Evolutionary conservation across 176 grass and related monocot genomes (phyloP).

Genomic region (Dendrocalamus sinicus): DNA sequence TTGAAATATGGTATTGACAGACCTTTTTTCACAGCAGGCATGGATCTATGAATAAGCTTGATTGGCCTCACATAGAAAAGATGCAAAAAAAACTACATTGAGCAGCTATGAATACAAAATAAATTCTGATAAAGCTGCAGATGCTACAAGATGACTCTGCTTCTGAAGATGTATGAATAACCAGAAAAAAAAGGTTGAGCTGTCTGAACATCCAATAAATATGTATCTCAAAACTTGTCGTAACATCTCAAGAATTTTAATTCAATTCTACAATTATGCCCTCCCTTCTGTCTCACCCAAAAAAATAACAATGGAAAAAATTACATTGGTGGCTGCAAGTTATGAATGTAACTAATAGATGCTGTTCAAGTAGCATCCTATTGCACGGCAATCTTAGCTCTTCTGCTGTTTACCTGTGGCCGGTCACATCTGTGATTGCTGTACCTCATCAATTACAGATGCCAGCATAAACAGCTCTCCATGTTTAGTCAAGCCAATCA

Average conservation of each 20-base stretch:
- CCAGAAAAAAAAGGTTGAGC: constrained; percentile 15
- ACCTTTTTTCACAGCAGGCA: constrained; percentile 6
- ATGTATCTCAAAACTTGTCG: constrained; percentile 54
- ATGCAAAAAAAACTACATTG: neutral
- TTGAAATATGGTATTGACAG: neutral
- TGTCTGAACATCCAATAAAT: constrained; percentile 53
- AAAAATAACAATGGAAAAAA: constrained; percentile 58
- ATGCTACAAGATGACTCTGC: constrained; percentile 31
- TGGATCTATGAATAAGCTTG: constrained; percentile 24
- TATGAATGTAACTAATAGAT: constrained; percentile 47
- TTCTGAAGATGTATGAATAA: constrained; percentile 35
- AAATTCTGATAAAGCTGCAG: constrained; percentile 20
- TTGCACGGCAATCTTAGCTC: constrained; percentile 42
- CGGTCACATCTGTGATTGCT: constrained; percentile 14
- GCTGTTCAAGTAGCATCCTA: constrained; percentile 48
- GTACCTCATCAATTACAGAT: constrained; percentile 47
- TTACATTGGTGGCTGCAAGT: constrained; percentile 44
- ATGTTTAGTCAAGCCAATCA: constrained; percentile 34
- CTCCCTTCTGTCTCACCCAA: constrained; percentile 37
- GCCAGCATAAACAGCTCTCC: constrained; percentile 41
- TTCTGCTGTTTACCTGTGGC: constrained; percentile 53
- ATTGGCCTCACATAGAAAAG: constrained; percentile 18
- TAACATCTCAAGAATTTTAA: constrained; percentile 54
- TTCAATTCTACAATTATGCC: constrained; percentile 56
- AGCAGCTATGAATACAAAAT: constrained; percentile 12